phyloP scores from a whole-genome alignment of 2,329 filamentous ascomycete species.

The Scytalidium sp. region DNA sequence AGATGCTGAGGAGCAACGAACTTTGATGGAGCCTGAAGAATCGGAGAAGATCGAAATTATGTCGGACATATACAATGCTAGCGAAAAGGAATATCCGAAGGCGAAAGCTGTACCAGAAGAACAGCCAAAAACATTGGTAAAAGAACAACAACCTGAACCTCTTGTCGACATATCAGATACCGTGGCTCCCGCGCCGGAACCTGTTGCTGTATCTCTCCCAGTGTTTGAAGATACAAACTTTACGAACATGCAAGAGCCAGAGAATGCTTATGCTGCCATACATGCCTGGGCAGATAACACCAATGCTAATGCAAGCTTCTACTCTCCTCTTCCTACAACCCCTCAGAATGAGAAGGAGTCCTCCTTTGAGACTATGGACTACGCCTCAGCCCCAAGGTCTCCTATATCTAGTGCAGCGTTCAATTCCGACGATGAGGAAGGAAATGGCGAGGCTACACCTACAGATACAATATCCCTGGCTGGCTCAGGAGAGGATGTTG shows the following conservation, averaged over 20 bases:
- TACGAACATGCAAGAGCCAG: conserved; percentile 48
- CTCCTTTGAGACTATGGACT: background rate
- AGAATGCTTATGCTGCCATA: conserved; percentile 55
- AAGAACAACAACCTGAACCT: background rate
- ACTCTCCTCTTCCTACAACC: conserved; percentile 55
- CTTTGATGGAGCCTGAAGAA: conserved; percentile 38
- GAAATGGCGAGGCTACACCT: conserved; percentile 55
- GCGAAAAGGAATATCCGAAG: background rate
- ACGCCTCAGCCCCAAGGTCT: conserved; percentile 12
- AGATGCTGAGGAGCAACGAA: conserved; percentile 39
- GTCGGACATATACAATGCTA: conserved; percentile 40
- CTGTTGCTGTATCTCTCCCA: conserved; percentile 20
- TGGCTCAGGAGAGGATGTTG: conserved; percentile 48
- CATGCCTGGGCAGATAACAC: conserved; percentile 59
- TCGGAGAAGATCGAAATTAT: conserved; percentile 51
- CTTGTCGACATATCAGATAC: conserved; percentile 12
- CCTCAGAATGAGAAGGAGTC: conserved; percentile 27
- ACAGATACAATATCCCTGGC: conserved; percentile 55
- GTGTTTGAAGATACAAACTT: conserved; percentile 33
- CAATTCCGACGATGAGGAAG: conserved; percentile 32
- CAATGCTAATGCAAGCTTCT: conserved; percentile 43
- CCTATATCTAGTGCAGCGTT: conserved; percentile 21
- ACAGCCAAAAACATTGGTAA: conserved; percentile 1
- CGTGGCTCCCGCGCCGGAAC: conserved; percentile 21
- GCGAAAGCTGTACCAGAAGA: background rate